Conservation (phyloP, 2,329 filamentous ascomycete species). For the Fusarium stilboides region DNA sequence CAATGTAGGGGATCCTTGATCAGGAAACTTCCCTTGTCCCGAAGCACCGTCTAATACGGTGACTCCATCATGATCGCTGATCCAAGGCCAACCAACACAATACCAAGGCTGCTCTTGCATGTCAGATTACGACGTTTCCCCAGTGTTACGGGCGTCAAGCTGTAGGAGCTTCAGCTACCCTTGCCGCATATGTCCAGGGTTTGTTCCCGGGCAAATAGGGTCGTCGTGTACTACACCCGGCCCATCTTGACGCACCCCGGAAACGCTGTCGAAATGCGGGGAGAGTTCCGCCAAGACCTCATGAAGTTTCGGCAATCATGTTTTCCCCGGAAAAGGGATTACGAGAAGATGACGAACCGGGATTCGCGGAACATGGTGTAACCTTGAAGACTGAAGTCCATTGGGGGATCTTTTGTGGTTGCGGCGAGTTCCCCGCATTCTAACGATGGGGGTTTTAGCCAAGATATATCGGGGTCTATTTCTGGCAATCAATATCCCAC, state of each 20-base stretch:
- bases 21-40: conserved; percentile 44
- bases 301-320: conserved; percentile 22
- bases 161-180: conserved; percentile 24
- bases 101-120: conserved; percentile 30
- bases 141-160: conserved; percentile 31
- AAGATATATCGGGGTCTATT: conserved; percentile 19
- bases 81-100: conserved; percentile 15
- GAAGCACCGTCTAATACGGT: conserved; percentile 6
- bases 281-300: conserved; percentile 22
- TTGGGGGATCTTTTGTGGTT: conserved; percentile 13
- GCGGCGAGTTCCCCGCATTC: conserved; percentile 25
- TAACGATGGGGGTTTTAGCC: conserved; percentile 14
- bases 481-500: not conserved
- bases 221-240: conserved; percentile 9
- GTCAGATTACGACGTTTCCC: conserved; percentile 41
- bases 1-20: conserved; percentile 17
- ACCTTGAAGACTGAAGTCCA: not conserved
- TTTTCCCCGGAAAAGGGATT: conserved; percentile 14
- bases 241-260: conserved; percentile 26
- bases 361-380: not conserved
- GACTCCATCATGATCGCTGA: not conserved
- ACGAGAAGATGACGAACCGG: conserved; percentile 35
- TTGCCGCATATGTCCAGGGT: conserved; percentile 5
- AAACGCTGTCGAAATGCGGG: conserved; percentile 39
- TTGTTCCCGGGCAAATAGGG: conserved; percentile 37